Percentiles rank a stretch among this genome's conserved stretches.
phyloP scores from a whole-genome alignment of 2,329 filamentous ascomycete species.

The Trichoderma atrobrunneum region DNA sequence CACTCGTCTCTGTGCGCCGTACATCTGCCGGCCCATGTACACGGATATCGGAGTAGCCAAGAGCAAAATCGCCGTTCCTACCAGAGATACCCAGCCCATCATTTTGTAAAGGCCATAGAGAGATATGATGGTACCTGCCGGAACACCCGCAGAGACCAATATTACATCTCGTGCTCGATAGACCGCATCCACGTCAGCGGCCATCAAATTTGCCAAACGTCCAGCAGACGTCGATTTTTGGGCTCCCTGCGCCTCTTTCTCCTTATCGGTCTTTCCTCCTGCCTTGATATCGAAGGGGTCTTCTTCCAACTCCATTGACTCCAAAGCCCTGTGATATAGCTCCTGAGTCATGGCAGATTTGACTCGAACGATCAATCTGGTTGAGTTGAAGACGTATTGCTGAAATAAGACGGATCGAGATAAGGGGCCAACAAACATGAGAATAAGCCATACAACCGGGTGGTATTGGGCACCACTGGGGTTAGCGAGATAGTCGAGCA shows the following conservation, averaged over 20 bases:
- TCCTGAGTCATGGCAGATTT: constrained; percentile 58
- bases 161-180: constrained; percentile 51
- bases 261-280: constrained; percentile 18
- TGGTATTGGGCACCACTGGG: constrained; percentile 44
- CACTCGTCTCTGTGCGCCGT: constrained; percentile 49
- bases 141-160: constrained; percentile 44
- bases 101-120: constrained; percentile 53
- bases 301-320: constrained; percentile 57
- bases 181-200: constrained; percentile 56
- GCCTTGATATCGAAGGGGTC: constrained; percentile 43
- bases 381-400: constrained; percentile 57
- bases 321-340: constrained; percentile 54
- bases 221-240: constrained; percentile 46
- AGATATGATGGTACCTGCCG: constrained; percentile 47
- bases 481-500: constrained; percentile 50
- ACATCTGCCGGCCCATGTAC: constrained; percentile 49
- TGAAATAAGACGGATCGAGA: constrained; percentile 51
- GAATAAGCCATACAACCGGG: constrained; percentile 52
- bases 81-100: constrained; percentile 54
- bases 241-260: constrained; percentile 28
- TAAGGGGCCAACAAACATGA: constrained; percentile 51
- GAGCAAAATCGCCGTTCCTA: constrained; percentile 49
- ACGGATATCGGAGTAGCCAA: constrained; percentile 50
- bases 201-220: constrained; percentile 55
- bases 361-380: constrained; percentile 53